Percentiles rank a stretch among this genome's conserved stretches.
phyloP scores from a whole-genome alignment of 1,284 basidiomycete genomes.

The Caloboletus firmus region DNA sequence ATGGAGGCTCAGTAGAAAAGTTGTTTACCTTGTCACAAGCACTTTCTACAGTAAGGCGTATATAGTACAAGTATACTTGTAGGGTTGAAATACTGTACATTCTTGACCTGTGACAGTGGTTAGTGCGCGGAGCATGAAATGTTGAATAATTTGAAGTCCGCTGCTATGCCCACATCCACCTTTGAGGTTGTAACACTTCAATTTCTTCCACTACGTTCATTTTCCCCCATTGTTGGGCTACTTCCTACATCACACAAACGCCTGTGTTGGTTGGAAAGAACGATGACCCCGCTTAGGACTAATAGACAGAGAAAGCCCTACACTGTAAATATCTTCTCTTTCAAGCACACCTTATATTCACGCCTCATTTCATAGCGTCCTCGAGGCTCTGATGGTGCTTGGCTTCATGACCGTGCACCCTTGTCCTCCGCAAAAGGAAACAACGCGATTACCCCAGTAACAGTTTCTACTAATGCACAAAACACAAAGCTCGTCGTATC shows the following conservation, averaged over 20 bases:
- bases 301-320: slow-evolving; percentile 32
- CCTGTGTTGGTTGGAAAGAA: background rate
- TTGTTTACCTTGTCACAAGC: too few relatives aligned
- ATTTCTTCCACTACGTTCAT: background rate
- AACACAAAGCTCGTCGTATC: slow-evolving; percentile 77
- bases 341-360: background rate
- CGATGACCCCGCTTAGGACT: slow-evolving; percentile 26
- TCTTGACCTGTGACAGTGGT: slow-evolving; percentile 3
- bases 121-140: slow-evolving; percentile 17
- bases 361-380: slow-evolving; percentile 25
- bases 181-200: too few relatives aligned
- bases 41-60: too few relatives aligned
- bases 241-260: background rate
- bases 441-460: slow-evolving; percentile 25
- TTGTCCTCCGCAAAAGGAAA: slow-evolving; percentile 34
- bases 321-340: slow-evolving; percentile 15
- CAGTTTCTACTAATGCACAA: slow-evolving; percentile 31
- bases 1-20: background rate
- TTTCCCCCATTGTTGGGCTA: background rate
- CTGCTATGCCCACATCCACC: background rate
- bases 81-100: too few relatives aligned
- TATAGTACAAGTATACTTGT: too few relatives aligned
- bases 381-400: slow-evolving; percentile 53
- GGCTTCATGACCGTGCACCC: slow-evolving; percentile 74
- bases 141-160: slow-evolving; percentile 12